Conservation (phyloP, 1,284 basidiomycete species). For the Naganishia sp. region DNA sequence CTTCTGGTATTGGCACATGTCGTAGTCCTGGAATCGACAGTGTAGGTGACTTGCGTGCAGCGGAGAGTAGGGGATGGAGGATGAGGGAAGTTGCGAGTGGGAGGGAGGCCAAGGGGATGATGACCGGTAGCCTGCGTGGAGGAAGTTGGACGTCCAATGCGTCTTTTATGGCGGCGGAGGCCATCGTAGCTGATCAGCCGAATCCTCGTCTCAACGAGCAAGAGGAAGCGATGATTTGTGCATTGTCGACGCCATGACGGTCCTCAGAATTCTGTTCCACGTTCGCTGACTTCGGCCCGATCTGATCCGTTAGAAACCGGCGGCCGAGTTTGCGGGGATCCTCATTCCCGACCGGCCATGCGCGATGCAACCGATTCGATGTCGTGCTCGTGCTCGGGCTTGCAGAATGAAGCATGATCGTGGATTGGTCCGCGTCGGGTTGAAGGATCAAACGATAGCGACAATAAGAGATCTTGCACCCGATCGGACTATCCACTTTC, state of each 20-base stretch:
- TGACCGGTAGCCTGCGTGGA: slow-evolving; percentile 32
- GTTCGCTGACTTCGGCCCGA: slow-evolving; percentile 2
- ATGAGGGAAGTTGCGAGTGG: slow-evolving; percentile 36
- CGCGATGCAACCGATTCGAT: slow-evolving; percentile 1
- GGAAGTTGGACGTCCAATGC: slow-evolving; percentile 16
- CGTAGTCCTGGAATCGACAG: slow-evolving; percentile 28
- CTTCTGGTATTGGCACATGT: slow-evolving; percentile 22
- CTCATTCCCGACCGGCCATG: slow-evolving; percentile 1
- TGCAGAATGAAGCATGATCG: background rate
- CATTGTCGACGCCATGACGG: background rate
- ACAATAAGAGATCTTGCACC: background rate
- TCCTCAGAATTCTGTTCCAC: background rate
- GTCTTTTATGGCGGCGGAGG: background rate
- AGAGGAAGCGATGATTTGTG: no score
- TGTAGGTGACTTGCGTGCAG: slow-evolving; percentile 26
- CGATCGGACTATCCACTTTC: background rate
- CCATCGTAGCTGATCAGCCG: background rate
- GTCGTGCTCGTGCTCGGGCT: slow-evolving; percentile 2
- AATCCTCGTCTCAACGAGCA: background rate
- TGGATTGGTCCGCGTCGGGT: no score
- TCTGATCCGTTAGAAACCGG: slow-evolving; percentile 1
- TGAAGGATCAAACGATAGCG: background rate
- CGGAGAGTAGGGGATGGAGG: slow-evolving; percentile 38
- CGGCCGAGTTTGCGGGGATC: slow-evolving; percentile 1
- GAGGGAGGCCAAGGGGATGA: slow-evolving; percentile 31